phyloP scores from a whole-genome alignment of 108 stramenopile species.

The Nitzschia putrida region DNA sequence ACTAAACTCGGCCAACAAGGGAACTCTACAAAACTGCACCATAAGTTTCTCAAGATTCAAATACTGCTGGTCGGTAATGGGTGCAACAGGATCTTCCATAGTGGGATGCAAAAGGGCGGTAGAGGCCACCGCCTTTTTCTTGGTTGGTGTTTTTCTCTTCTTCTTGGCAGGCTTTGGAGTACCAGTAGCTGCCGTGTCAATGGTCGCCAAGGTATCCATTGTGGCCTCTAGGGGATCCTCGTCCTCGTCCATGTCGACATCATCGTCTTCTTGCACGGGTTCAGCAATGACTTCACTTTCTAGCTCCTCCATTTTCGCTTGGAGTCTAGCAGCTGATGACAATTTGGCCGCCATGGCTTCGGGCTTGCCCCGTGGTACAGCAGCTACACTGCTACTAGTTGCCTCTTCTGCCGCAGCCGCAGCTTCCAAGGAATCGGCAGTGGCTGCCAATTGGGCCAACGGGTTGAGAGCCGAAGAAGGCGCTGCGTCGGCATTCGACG shows the following conservation, averaged over 20 bases:
- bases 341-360: conserved; percentile 54
- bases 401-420: conserved; percentile 4
- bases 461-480: not conserved
- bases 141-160: conserved; percentile 19
- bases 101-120: conserved; percentile 28
- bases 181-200: conserved; percentile 10
- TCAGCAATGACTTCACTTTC: conserved; percentile 26
- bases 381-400: not conserved
- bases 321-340: conserved; percentile 30
- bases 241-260: conserved; percentile 21
- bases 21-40: conserved; percentile 83
- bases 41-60: conserved; percentile 71
- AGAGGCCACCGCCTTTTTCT: conserved; percentile 13
- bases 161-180: conserved; percentile 22
- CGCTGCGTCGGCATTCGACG: not conserved
- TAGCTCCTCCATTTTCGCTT: conserved; percentile 42
- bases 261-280: conserved; percentile 7
- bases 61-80: conserved; percentile 74
- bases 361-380: conserved; percentile 43
- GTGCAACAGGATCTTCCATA: conserved; percentile 57
- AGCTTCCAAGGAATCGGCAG: not conserved
- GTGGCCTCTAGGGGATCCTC: conserved; percentile 10
- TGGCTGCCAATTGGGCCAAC: not conserved
- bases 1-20: conserved; percentile 85
- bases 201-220: conserved; percentile 5